Evolutionary conservation across 768 basidiomycete genomes (phyloP).

Genomic region (Kwoniella sp.): DNA sequence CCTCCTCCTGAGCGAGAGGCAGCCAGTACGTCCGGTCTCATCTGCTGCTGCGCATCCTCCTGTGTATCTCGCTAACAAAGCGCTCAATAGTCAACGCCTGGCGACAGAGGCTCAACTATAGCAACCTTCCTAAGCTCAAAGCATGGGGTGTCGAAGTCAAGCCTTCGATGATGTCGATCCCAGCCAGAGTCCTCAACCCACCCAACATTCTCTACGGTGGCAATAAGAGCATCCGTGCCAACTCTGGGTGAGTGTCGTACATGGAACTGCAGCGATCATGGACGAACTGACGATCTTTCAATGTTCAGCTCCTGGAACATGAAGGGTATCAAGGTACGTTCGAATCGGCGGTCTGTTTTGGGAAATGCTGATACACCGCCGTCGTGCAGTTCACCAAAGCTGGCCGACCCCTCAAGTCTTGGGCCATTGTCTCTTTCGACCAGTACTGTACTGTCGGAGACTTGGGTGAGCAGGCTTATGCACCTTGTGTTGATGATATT

Average conservation of each 20-base stretch:
- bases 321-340: slow-evolving; percentile 41
- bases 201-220: slow-evolving; percentile 49
- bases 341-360: no score
- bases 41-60: slow-evolving; percentile 4
- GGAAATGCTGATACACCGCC: no score
- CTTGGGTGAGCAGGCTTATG: slow-evolving; percentile 27
- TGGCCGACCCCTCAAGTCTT: slow-evolving; percentile 37
- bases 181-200: slow-evolving; percentile 47
- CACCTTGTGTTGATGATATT: background rate
- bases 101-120: slow-evolving; percentile 47
- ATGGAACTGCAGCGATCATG: background rate
- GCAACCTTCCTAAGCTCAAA: slow-evolving; percentile 46
- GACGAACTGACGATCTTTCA: slow-evolving; percentile 4
- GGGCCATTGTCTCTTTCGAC: slow-evolving; percentile 49
- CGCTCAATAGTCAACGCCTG: slow-evolving; percentile 51
- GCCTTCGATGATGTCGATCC: slow-evolving; percentile 38
- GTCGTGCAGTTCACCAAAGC: slow-evolving; percentile 32
- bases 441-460: slow-evolving; percentile 17
- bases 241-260: slow-evolving; percentile 27
- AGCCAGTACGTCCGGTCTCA: slow-evolving; percentile 29
- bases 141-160: slow-evolving; percentile 53
- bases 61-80: no score
- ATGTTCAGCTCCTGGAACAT: slow-evolving; percentile 47
- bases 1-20: slow-evolving; percentile 47
- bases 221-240: slow-evolving; percentile 32